Conservation (phyloP, 2,329 filamentous ascomycete species). For the Penicillium nordicum region DNA sequence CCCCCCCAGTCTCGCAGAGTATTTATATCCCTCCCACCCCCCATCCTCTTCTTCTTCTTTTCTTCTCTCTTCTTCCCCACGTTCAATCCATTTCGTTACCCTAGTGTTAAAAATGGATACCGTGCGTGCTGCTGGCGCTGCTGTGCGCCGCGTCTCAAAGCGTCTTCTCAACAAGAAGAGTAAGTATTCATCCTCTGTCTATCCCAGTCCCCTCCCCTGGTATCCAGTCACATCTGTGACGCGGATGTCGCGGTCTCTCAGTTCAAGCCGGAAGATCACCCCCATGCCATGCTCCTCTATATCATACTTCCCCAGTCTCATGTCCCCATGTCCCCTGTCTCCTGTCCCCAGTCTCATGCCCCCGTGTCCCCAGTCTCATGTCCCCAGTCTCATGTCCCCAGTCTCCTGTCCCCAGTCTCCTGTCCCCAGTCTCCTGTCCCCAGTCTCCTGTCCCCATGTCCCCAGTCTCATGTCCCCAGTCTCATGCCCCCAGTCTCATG, state of each 20-base stretch:
- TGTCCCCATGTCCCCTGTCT: too few species aligned
- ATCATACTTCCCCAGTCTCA: neutral
- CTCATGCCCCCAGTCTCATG: neutral
- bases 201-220: neutral
- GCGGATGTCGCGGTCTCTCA: neutral
- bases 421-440: too few species aligned
- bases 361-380: too few species aligned
- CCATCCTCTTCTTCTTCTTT: neutral
- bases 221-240: neutral
- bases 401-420: too few species aligned
- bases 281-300: neutral
- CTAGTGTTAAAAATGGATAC: slow-evolving; percentile 2
- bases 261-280: neutral
- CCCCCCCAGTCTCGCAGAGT: neutral
- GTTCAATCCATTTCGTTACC: neutral
- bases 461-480: neutral
- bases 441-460: too few species aligned
- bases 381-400: too few species aligned
- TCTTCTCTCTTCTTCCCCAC: neutral
- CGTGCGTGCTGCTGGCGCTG: neutral
- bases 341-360: too few species aligned
- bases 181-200: neutral
- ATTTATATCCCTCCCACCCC: neutral
- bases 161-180: slow-evolving; percentile 1
- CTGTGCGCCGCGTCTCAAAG: neutral